Base-by-base conservation (phyloP, 495 filamentous ascomycete species). In the Cryomyces antarcticus region DNA sequence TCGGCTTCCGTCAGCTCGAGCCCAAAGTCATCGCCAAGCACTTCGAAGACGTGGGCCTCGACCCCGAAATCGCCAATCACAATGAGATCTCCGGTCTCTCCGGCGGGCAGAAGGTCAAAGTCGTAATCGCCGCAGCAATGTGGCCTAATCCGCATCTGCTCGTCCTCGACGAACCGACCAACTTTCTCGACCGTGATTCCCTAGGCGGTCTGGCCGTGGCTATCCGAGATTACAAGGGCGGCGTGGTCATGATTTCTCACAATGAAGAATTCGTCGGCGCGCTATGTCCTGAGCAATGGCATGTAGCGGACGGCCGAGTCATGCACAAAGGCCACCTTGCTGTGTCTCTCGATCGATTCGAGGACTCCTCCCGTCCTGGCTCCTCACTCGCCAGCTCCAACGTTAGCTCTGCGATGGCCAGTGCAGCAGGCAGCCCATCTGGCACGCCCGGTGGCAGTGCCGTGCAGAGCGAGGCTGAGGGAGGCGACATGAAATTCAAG, bases 31-130 rank as follows among this genome's bases (percentile, higher is more conserved):
- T 97, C 62, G 75, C 78, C 38, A 92, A 96, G 73, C 89, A 97
- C 62, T 97, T 97, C 51, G 87, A 95, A 57, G 92, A 97, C 47
- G 69, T 96, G 34, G 89, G 89, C 30, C 71, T 97, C 37, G 89
- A 95, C 57, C 87, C 89, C 2, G 89, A 97, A 52, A 94, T 97
- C 55, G 89, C 89, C 46, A 92, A 92, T 62, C 92, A 97, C 72
- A 97, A 94, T 60, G 76, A 94, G 61, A 97, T 97, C 55, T 87
- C 85, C 38, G 92, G 89, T 56, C 69, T 97, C 4, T 95, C 87
- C 5, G 89, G 89, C 63, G 89, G 89, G n/a, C 89, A 97, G 58
- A 97, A 97, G 64, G 89, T 97, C 63, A 97, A 97, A 71, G 89
- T 97, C 37, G 89, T 97, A 39, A 46, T 55, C 50, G 49, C 52